These are phyloP conservation scores for Serendipita indica DNA, from an alignment of 768 basidiomycete genomes.

Conservation along the genomic window DNA sequence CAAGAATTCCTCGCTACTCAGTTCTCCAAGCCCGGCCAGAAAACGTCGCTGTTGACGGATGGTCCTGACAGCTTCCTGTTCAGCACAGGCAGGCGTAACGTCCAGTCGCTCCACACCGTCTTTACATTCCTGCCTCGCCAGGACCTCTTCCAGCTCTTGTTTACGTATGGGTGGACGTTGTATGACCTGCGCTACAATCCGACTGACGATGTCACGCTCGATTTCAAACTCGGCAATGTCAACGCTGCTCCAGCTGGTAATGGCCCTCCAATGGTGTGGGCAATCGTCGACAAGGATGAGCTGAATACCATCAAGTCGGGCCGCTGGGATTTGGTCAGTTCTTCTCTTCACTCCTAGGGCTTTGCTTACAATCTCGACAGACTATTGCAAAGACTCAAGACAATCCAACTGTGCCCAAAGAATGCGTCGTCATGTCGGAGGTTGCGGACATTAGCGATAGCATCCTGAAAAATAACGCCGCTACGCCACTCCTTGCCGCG, in stretches of 20 bases:
- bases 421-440: conserved; percentile 74
- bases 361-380: conserved; percentile 27
- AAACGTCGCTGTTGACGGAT: conserved; percentile 38
- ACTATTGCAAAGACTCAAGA: conserved; percentile 73
- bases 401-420: conserved; percentile 40
- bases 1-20: conserved; percentile 44
- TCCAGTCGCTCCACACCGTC: conserved; percentile 65
- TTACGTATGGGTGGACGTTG: conserved; percentile 34
- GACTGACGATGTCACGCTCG: conserved; percentile 55
- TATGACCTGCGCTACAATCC: conserved; percentile 63
- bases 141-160: conserved; percentile 46
- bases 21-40: conserved; percentile 51
- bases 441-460: conserved; percentile 73
- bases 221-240: conserved; percentile 53
- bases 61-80: conserved; percentile 75
- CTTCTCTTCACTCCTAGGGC: background rate
- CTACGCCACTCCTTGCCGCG: conserved; percentile 36
- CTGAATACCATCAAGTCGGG: conserved; percentile 48
- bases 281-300: conserved; percentile 66
- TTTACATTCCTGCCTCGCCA: conserved; percentile 70
- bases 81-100: conserved; percentile 69
- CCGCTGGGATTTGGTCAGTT: conserved; percentile 77
- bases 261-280: conserved; percentile 67
- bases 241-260: conserved; percentile 18
- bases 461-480: conserved; percentile 44